Base-by-base conservation (phyloP, 2,329 filamentous ascomycete species). In the Plenodomus tracheiphilus region DNA sequence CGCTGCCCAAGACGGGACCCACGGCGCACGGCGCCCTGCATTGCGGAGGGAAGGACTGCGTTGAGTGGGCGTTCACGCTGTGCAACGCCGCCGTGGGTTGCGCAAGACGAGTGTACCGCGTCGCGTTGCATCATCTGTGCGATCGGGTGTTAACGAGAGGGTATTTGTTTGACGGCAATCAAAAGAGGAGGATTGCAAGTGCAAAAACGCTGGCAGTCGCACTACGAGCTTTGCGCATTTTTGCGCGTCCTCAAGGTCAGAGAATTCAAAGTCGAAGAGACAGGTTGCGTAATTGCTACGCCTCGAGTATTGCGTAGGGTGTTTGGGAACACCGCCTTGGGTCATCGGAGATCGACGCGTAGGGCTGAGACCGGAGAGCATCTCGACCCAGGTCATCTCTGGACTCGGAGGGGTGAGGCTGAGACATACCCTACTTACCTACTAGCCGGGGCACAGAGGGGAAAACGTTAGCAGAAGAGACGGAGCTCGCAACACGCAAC, bases 321-420 rank as follows among this genome's bases (percentile, higher is more conserved):
- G 28, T 10, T 32, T 7, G 8, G 22, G 5, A 5, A 25, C 22
- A 25, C 5, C 22, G 22, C 22, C 5, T 5, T 10, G 5, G 22
- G 22, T 5, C 22, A n/a, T 2, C 20, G 28, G 19, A 19, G 39
- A 47, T 20, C 11, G 28, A 36, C 16, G 13, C 9, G 30, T 15
- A 32, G 35, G 28, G 21, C 41, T 46, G 50, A 49, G 22, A 47
- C 46, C 15, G 6, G 28, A 15, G 8, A 32, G 4, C 6, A 32
- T 32, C 28, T 15, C 13, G 9, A 32, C 11, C 28, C 4, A 6
- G 13, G 22, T 25, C 22, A 25, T 25, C 22, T 25, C 22, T 25
- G 10, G 22, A 25, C 10, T 25, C 10, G 22, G 5, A 10, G 22
- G 22, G 22, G 10, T 10, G n/a, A 38, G 9, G 39, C 4, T n/a